Conservation (phyloP, 331 rosid genomes). For the Rosa hybrid region DNA sequence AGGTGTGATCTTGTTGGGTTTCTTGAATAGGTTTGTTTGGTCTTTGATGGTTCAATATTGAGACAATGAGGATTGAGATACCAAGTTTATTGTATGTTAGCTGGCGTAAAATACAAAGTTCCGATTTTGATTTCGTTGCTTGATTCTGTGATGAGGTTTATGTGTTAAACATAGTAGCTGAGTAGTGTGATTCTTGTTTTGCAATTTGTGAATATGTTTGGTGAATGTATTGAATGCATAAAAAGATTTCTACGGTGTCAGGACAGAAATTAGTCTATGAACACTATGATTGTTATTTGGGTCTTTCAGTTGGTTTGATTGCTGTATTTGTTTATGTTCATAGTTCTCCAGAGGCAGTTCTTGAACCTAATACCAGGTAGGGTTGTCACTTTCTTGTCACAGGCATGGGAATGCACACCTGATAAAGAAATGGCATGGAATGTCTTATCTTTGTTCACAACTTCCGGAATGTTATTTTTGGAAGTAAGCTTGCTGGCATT, state of each 20-base stretch:
- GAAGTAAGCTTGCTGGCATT: conserved; percentile 97
- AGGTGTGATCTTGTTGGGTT: neutral
- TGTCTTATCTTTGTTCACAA: conserved; percentile 71
- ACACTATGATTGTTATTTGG: neutral
- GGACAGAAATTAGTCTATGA: neutral
- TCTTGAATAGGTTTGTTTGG: neutral
- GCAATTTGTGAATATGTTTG: neutral
- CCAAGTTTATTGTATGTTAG: neutral
- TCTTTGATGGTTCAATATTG: neutral
- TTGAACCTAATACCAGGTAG: conserved; percentile 15
- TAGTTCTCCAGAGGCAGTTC: neutral
- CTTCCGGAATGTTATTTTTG: conserved; percentile 91
- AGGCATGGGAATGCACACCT: conserved; percentile 87
- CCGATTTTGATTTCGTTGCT: neutral
- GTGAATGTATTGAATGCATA: neutral
- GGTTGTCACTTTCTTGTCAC: conserved; percentile 27
- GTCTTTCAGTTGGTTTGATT: neutral
- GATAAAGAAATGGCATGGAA: conserved; percentile 76
- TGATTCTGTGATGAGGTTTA: neutral
- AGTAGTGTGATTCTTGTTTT: neutral
- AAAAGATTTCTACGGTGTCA: neutral
- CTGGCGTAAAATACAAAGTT: neutral
- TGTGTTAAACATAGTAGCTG: neutral
- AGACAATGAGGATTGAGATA: neutral
- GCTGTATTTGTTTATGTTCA: neutral